Evolutionary conservation across 2,329 filamentous ascomycete species (phyloP).

Genomic region (Xylariaceae sp.): DNA sequence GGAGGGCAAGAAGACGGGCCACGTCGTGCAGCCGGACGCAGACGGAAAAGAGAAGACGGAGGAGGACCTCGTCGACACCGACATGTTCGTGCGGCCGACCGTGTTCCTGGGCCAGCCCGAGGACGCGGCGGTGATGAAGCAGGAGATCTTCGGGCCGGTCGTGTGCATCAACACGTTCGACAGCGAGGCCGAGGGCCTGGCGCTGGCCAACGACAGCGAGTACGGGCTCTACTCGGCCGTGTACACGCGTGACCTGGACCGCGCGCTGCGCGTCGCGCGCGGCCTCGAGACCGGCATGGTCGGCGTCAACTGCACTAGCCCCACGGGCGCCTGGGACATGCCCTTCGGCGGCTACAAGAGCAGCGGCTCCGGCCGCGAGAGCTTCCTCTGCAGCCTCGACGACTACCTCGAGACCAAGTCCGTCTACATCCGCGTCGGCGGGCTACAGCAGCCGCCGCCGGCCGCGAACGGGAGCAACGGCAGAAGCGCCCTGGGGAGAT

Average conservation of each 20-base stretch:
- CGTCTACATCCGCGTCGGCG: not conserved
- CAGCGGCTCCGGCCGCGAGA: not conserved
- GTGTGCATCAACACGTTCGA: constrained; percentile 51
- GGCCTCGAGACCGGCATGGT: constrained; percentile 53
- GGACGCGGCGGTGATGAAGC: constrained; percentile 41
- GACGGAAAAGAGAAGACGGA: constrained; percentile 6
- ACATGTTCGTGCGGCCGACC: constrained; percentile 35
- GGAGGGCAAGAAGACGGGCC: constrained; percentile 31
- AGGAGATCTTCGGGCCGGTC: constrained; percentile 60
- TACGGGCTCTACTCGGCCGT: constrained; percentile 50
- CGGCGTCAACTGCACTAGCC: constrained; percentile 45
- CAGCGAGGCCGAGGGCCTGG: constrained; percentile 46
- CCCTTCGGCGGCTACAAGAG: constrained; percentile 36
- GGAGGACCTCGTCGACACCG: constrained; percentile 25
- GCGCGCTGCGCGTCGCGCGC: constrained; percentile 37
- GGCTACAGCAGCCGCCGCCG: not conserved
- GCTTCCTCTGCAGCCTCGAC: not conserved
- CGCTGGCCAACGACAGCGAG: constrained; percentile 47
- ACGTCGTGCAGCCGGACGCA: constrained; percentile 13
- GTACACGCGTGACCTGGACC: constrained; percentile 44
- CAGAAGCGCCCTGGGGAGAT: not conserved
- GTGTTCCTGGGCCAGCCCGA: constrained; percentile 37
- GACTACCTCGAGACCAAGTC: constrained; percentile 1
- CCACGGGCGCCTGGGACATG: constrained; percentile 28
- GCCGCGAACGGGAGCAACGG: not conserved